Conservation (phyloP, 352 stramenopile genomes). For the Salisapilia sapeloensis region DNA sequence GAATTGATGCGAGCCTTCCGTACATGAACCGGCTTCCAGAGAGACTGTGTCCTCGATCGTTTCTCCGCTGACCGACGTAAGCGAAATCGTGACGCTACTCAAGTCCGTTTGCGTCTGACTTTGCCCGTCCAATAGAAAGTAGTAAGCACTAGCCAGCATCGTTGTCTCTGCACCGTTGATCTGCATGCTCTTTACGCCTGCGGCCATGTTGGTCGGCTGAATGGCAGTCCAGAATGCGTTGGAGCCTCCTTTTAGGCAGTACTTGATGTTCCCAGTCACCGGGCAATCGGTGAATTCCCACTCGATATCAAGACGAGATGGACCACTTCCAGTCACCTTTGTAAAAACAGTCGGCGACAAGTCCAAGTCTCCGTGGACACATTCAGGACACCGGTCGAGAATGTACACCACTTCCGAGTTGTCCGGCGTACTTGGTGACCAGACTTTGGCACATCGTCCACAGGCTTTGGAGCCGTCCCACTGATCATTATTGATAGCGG, state of each 20-base stretch:
- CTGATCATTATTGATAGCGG: constrained; percentile 49
- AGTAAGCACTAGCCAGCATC: constrained; percentile 51
- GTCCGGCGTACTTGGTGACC: constrained; percentile 29
- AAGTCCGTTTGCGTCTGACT: constrained; percentile 11
- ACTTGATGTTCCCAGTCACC: constrained; percentile 25
- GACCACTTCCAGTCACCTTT: constrained; percentile 39
- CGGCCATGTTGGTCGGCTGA: constrained; percentile 32
- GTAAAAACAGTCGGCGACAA: constrained; percentile 49
- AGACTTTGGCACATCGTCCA: constrained; percentile 43
- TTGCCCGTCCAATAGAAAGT: constrained; percentile 30
- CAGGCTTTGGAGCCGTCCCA: constrained; percentile 39
- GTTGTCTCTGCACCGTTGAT: constrained; percentile 33
- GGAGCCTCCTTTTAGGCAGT: constrained; percentile 51
- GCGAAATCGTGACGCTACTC: constrained; percentile 12
- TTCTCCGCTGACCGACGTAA: constrained; percentile 41
- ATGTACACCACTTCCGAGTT: constrained; percentile 34
- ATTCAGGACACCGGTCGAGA: constrained; percentile 58
- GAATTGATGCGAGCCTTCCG: constrained; percentile 28
- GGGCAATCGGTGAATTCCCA: constrained; percentile 65
- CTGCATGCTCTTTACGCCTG: constrained; percentile 30
- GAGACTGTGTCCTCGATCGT: constrained; percentile 36
- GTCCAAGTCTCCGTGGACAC: constrained; percentile 38
- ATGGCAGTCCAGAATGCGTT: constrained; percentile 38
- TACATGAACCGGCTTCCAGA: constrained; percentile 27
- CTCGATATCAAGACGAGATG: constrained; percentile 27